Conservation (phyloP, 1,284 basidiomycete species). For the Fomitopsis palustris region DNA sequence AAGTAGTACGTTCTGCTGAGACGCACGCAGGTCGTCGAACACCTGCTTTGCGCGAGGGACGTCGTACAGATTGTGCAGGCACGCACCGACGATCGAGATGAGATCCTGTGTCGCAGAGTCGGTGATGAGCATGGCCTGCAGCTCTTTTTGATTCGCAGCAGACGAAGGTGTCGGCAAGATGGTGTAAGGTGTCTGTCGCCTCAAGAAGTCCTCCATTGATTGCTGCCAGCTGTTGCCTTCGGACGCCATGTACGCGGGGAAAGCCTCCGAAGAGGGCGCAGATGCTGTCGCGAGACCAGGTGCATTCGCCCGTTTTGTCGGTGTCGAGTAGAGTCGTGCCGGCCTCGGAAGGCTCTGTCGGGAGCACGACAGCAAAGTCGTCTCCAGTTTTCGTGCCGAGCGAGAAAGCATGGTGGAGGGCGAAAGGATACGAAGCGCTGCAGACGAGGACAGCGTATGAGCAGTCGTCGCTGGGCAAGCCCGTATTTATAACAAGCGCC, state of each 20-base stretch:
- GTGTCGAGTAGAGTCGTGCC: constrained; percentile 61
- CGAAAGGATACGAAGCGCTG: neutral
- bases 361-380: constrained; percentile 59
- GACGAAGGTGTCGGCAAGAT: constrained; percentile 65
- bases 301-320: constrained; percentile 49
- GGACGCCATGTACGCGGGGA: constrained; percentile 37
- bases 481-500: too few relatives aligned
- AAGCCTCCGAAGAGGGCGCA: constrained; percentile 30
- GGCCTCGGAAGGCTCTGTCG: constrained; percentile 65
- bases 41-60: constrained; percentile 67
- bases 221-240: constrained; percentile 9
- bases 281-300: constrained; percentile 47
- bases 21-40: constrained; percentile 56
- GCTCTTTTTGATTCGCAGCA: constrained; percentile 32
- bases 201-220: constrained; percentile 47
- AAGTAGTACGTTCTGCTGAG: constrained; percentile 29
- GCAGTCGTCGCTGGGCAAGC: too few relatives aligned
- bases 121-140: constrained; percentile 58
- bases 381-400: constrained; percentile 43
- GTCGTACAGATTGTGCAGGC: constrained; percentile 69
- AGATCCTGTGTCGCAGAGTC: constrained; percentile 65
- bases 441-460: neutral
- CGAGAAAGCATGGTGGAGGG: constrained; percentile 32
- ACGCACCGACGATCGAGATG: constrained; percentile 75
- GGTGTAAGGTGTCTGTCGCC: constrained; percentile 44